Base-by-base conservation (phyloP, 1,284 basidiomycete species). In the Gomphus bonarii region DNA sequence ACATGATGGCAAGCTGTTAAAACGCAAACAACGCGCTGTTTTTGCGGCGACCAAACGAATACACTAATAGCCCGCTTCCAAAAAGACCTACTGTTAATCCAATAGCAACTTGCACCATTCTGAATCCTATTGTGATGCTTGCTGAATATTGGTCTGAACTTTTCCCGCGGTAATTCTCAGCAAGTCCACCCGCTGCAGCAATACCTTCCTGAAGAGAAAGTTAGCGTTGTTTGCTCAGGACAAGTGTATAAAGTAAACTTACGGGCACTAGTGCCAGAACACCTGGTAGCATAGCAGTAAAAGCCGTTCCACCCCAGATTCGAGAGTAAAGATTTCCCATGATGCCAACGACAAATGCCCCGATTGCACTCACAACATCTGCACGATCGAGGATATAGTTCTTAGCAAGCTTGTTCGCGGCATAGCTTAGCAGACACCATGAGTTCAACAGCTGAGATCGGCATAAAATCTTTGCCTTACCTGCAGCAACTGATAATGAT, bases 231-330 rank as follows among this genome's bases (percentile, higher is more conserved):
- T 9, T 9, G 58, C 61, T 44, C 60, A 63, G 38, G 51, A 16
- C n/a, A 14, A 10, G 30, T 20, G 35, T 12, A 20, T 30, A 33
- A 46, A 20, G n/a, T 1, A 20, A n/a, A 66, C 81, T 66, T 67
- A 90, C 85, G 54, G 88, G 88, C 11, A 92, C 88, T 33, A 92
- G 73, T 69, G 91, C 91, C 55, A 91, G 72, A 16, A 93, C 86
- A 28, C 89, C 87, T 3, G 88, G 88, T n/a, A 91, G 87, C 85
- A 90, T 92, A 14, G 87, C 82, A 0, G 90, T 91, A 68, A 93
- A 94, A 3, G 91, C 88, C 3, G 85, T 86, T 51, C 88, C 91
- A 30, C 82, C 79, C 63, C 85, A 78, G 35, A 89, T 68, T 46
- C 88, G 78, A 48, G 89, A 90, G 66, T 91, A 93, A 14, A 83